These are phyloP conservation scores for Poa pratensis DNA, from an alignment of 176 grass and related monocot genomes.

Conservation along the genomic window DNA sequence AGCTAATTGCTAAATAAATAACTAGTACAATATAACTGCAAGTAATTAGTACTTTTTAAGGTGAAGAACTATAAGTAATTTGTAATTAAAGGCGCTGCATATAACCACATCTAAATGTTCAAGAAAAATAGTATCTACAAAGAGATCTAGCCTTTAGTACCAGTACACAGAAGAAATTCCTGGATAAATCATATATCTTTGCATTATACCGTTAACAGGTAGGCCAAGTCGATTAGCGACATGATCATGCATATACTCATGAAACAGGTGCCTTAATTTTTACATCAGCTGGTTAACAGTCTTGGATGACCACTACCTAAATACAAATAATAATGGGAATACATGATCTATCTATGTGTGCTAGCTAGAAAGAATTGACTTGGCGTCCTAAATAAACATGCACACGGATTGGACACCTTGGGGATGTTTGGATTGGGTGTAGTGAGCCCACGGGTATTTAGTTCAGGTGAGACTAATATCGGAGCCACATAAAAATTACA, in stretches of 20 bases:
- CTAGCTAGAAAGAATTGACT: slow-evolving; percentile 14
- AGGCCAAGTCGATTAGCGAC: neutral
- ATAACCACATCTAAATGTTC: neutral
- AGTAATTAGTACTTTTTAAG: neutral
- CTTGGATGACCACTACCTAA: neutral
- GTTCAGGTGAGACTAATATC: too few relatives aligned
- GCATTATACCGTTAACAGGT: neutral
- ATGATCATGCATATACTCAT: slow-evolving; percentile 6
- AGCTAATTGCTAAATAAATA: neutral
- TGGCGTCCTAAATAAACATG: slow-evolving; percentile 22
- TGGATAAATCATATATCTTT: slow-evolving; percentile 8
- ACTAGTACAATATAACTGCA: neutral
- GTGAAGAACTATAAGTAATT: neutral
- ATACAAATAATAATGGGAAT: neutral
- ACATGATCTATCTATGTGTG: neutral
- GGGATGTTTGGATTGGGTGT: too few relatives aligned
- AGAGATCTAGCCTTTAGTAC: neutral
- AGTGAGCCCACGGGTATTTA: too few relatives aligned
- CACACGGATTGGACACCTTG: neutral
- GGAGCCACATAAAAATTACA: too few relatives aligned
- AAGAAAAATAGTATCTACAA: neutral
- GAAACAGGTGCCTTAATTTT: slow-evolving; percentile 6
- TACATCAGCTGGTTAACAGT: slow-evolving; percentile 8
- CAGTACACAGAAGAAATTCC: neutral
- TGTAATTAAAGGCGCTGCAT: neutral